A percentile compares a stretch with the other conserved stretches of the same genome.
Conservation (phyloP, 306 rosid genomes). For the Begonia peltatifolia region DNA sequence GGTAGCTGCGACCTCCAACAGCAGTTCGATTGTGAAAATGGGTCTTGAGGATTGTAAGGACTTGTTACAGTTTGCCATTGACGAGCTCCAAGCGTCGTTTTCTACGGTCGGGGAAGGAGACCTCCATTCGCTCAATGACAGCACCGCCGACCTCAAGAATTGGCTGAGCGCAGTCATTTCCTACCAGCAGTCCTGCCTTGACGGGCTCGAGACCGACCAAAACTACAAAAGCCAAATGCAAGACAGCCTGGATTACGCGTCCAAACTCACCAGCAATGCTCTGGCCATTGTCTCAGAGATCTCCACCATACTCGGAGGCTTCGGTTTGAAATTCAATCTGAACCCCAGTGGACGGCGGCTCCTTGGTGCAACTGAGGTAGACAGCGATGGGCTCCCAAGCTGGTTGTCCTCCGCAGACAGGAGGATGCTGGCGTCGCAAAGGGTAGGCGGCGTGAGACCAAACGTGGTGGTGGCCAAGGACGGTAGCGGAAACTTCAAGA, state of each 20-base stretch:
- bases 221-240: conserved; percentile 15
- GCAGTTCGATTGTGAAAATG: conserved; percentile 19
- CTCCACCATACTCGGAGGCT: conserved; percentile 11
- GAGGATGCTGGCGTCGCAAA: conserved; percentile 21
- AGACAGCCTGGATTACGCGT: conserved; percentile 1
- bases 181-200: conserved; percentile 33
- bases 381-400: conserved; percentile 22
- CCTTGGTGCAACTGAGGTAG: conserved; percentile 16
- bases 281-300: conserved; percentile 30
- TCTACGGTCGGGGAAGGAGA: conserved; percentile 15
- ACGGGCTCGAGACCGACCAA: conserved; percentile 17
- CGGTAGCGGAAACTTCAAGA: conserved; percentile 41
- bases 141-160: conserved; percentile 25
- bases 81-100: conserved; percentile 21
- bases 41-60: conserved; percentile 48
- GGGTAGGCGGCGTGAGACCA: conserved; percentile 1
- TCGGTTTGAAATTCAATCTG: conserved; percentile 21
- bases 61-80: conserved; percentile 26
- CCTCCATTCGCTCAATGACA: conserved; percentile 12
- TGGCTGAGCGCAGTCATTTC: conserved; percentile 56
- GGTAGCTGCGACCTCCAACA: conserved; percentile 6
- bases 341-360: conserved; percentile 36
- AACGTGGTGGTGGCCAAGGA: conserved; percentile 59
- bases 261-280: conserved; percentile 32
- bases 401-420: conserved; percentile 44